phyloP scores from a whole-genome alignment of 2,329 filamentous ascomycete genomes.

The Stagonosporopsis vannaccii region DNA sequence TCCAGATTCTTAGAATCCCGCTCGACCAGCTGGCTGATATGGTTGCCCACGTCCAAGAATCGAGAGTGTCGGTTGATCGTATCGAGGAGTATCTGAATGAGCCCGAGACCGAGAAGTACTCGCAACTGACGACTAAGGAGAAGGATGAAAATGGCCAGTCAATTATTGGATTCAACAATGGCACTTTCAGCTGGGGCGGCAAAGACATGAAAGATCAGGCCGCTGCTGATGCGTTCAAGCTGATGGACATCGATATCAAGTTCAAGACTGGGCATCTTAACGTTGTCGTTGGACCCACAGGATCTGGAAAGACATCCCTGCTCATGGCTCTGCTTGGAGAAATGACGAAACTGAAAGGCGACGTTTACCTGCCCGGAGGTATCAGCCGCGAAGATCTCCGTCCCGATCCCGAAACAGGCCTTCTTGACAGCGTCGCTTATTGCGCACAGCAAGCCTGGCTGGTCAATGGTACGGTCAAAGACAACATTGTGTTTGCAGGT shows the following conservation, averaged over 20 bases:
- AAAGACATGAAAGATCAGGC: slow-evolving; percentile 61
- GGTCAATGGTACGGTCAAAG: slow-evolving; percentile 92
- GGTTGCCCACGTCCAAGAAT: slow-evolving; percentile 97
- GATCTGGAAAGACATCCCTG: slow-evolving; percentile 93
- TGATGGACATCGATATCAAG: slow-evolving; percentile 82
- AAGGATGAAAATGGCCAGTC: slow-evolving; percentile 72
- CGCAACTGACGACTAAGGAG: slow-evolving; percentile 77
- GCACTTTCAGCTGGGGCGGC: slow-evolving; percentile 88
- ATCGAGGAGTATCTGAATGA: slow-evolving; percentile 93
- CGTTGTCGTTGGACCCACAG: slow-evolving; percentile 90
- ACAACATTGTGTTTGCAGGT: slow-evolving; percentile 92
- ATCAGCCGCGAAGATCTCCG: slow-evolving; percentile 84
- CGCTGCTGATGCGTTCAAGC: slow-evolving; percentile 71
- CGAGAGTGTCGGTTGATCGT: slow-evolving; percentile 95
- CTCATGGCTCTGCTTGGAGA: slow-evolving; percentile 96
- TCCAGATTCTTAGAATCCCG: slow-evolving; percentile 90
- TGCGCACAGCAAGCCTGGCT: slow-evolving; percentile 98
- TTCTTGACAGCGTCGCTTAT: slow-evolving; percentile 93
- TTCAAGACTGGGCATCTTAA: slow-evolving; percentile 90
- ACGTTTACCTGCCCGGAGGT: slow-evolving; percentile 84
- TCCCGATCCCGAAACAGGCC: slow-evolving; percentile 79
- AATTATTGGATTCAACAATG: slow-evolving; percentile 83
- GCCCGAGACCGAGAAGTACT: slow-evolving; percentile 95
- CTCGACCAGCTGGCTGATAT: slow-evolving; percentile 97
- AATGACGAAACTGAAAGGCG: slow-evolving; percentile 85